Base-by-base conservation (phyloP, 2,329 filamentous ascomycete genomes). In the Exophiala mesophila region DNA sequence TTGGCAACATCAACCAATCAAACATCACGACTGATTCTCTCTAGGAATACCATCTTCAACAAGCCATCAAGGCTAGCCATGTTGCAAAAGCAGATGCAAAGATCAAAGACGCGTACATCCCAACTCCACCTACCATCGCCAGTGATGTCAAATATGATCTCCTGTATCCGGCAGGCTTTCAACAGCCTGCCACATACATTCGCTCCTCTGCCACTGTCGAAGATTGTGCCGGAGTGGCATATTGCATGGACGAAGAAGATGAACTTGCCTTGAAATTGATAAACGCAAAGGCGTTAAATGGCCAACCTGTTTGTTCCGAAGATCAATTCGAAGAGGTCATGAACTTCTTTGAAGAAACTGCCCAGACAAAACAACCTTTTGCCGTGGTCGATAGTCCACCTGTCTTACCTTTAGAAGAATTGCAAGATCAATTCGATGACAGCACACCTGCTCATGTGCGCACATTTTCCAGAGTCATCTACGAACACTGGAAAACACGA, bases 201-300 rank as follows among this genome's bases (percentile, higher is more conserved):
- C 88, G 90, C 53, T 97, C 94, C 70, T 97, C 92, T 52, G 90
- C 94, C 55, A 98, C 92, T 2, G 90, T 98, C 49, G 92, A 98
- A 68, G 92, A 98, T 67, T 94, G 85, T 58, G 83, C 88, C 59
- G 85, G 86, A 58, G 85, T 83, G 62, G 79, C 83, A 57, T 98
- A 98, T 80, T 88, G 94, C 68, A 90, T 97, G 85, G 89, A 82
- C 19, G 82, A 83, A 53, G 88, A 94, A 59, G 92, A 98, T 68
- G 85, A 88, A 63, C 78, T 76, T 42, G 95, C 87, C 61, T 77
- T 98, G 56, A 85, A 83, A 60, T 74, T 78, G 54, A 83, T 92
- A 70, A 98, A 97, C 68, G 72, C 80, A 55, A 89, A 85, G 67
- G 80, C 77, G 57, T 72, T 80, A 47, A 66, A 76, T 32, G 69